Evolutionary conservation across 805 yeast genomes (phyloP).

Genomic region (Scheffersomyces ergatensis): DNA sequence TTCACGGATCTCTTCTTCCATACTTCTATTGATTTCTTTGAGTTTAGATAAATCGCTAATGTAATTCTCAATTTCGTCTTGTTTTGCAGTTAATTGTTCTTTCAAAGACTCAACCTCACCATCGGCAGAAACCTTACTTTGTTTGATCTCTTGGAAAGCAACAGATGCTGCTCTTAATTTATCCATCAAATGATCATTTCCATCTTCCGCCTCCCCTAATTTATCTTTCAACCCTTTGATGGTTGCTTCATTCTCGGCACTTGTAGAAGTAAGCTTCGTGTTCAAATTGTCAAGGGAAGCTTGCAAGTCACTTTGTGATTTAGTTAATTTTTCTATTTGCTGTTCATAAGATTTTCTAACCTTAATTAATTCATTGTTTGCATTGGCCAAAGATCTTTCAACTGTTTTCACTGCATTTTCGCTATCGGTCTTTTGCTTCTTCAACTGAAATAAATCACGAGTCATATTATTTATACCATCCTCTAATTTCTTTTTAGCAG

Average conservation of each 20-base stretch:
- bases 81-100: constrained; percentile 13
- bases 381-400: constrained; percentile 38
- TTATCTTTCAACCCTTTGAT: constrained; percentile 19
- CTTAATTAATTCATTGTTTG: constrained; percentile 33
- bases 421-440: constrained; percentile 54
- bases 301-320: constrained; percentile 22
- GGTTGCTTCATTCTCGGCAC: constrained; percentile 13
- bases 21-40: constrained; percentile 2
- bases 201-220: constrained; percentile 25
- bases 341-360: constrained; percentile 18
- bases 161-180: constrained; percentile 39
- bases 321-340: constrained; percentile 15
- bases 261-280: constrained; percentile 12
- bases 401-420: constrained; percentile 41
- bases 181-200: constrained; percentile 37
- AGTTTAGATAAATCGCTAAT: constrained; percentile 7
- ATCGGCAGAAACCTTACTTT: constrained; percentile 11
- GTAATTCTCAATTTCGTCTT: constrained; percentile 11
- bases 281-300: constrained; percentile 18
- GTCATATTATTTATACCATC: constrained; percentile 90
- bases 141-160: constrained; percentile 29
- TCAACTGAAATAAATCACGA: constrained; percentile 68
- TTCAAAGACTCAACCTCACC: constrained; percentile 8
- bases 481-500: constrained; percentile 65
- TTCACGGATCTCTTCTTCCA: constrained; percentile 1